Percentiles rank a stretch among this genome's conserved stretches.
Conservation (phyloP, 768 basidiomycete species). For the Pleurotus cornucopiae region DNA sequence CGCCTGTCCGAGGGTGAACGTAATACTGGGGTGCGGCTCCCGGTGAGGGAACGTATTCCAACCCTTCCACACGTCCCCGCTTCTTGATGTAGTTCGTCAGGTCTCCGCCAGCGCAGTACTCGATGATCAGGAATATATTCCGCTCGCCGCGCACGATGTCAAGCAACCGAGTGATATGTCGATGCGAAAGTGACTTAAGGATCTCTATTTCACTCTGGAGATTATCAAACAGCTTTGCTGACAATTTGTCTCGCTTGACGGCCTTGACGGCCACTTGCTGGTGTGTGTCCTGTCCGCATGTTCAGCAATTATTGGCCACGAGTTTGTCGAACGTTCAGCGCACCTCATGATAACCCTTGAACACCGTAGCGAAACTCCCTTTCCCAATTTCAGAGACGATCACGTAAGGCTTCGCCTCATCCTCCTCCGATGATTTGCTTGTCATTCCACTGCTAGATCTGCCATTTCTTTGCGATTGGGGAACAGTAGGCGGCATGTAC, state of each 20-base stretch:
- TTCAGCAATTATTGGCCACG: not conserved
- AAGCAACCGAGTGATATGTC: conserved; percentile 88
- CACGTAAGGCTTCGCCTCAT: conserved; percentile 74
- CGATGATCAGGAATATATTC: conserved; percentile 94
- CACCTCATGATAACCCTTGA: conserved; percentile 89
- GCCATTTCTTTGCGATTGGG: not conserved
- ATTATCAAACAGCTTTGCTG: conserved; percentile 91
- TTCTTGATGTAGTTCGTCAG: conserved; percentile 97
- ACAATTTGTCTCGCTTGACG: conserved; percentile 82
- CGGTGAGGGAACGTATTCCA: conserved; percentile 74
- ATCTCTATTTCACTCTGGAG: conserved; percentile 98
- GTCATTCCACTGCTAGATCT: conserved; percentile 6
- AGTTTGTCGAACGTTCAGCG: conserved; percentile 17
- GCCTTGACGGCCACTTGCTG: conserved; percentile 91
- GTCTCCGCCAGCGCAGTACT: conserved; percentile 94
- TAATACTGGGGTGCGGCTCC: conserved; percentile 78
- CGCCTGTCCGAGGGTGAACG: conserved; percentile 87
- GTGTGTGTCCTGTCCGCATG: conserved; percentile 57
- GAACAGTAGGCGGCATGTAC: conserved; percentile 8
- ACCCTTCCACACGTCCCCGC: conserved; percentile 85
- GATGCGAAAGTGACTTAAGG: conserved; percentile 87
- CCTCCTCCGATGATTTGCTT: conserved; percentile 44
- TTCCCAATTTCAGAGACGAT: conserved; percentile 76
- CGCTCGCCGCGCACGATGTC: conserved; percentile 84
- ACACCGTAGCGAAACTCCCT: conserved; percentile 95